Percentiles rank a stretch among this genome's conserved stretches.
Evolutionary conservation across 257 asterid species (phyloP).

Genomic region (Mentha longifolia): DNA sequence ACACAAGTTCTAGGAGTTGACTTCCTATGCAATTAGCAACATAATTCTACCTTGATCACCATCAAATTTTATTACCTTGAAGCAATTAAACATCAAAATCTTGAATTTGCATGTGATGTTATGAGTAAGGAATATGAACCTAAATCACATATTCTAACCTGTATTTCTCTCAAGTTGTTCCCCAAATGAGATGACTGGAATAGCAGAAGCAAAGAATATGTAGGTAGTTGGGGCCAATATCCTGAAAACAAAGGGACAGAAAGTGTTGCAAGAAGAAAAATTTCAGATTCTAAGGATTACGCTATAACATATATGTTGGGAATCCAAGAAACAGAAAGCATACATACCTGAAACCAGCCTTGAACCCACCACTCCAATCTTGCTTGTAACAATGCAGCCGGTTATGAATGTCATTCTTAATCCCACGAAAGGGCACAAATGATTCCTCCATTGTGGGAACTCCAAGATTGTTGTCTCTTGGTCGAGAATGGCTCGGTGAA

Average conservation of each 20-base stretch:
- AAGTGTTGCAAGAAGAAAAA: constrained; percentile 2
- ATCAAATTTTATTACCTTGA: constrained; percentile 5
- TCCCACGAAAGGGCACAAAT: constrained; percentile 84
- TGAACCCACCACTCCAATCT: constrained; percentile 86
- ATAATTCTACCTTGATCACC: not conserved
- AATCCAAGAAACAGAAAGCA: not conserved
- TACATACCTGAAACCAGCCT: constrained; percentile 67
- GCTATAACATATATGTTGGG: too few species aligned
- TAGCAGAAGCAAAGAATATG: constrained; percentile 84
- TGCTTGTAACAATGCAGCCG: constrained; percentile 82
- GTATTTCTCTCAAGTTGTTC: constrained; percentile 82
- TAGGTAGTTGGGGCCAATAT: constrained; percentile 86
- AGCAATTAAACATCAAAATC: constrained; percentile 5
- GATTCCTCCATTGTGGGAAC: constrained; percentile 67
- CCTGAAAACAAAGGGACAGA: constrained; percentile 44
- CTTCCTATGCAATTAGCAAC: not conserved
- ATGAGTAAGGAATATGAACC: not conserved
- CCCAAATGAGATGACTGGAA: constrained; percentile 86
- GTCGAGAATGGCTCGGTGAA: not conserved
- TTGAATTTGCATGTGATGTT: not conserved
- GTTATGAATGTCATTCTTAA: constrained; percentile 71
- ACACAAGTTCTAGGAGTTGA: not conserved
- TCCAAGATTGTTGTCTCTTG: not conserved
- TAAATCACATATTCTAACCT: constrained; percentile 40
- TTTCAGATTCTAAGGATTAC: too few species aligned